Conservation (phyloP, 2,329 filamentous ascomycete genomes). For the Colletotrichum tropicale region DNA sequence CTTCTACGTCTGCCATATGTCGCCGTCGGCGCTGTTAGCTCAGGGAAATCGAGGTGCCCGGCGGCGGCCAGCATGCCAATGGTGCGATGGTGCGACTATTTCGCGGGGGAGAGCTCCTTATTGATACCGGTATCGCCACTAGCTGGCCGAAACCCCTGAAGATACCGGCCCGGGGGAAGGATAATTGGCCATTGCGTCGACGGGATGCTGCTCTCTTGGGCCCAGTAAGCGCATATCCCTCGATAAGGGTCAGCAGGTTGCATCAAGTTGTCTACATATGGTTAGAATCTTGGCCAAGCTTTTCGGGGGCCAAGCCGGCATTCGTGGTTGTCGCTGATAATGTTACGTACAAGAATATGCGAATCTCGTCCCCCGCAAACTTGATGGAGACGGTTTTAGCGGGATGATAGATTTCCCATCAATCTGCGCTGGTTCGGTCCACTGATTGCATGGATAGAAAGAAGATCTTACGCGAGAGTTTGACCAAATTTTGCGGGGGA, state of each 20-base stretch:
- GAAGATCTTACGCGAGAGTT: constrained; percentile 17
- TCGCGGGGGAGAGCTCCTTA: background rate
- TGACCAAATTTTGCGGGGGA: constrained; percentile 4
- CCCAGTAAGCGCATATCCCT: background rate
- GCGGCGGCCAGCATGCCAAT: background rate
- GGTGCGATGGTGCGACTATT: background rate
- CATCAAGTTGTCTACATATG: background rate
- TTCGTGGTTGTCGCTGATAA: background rate
- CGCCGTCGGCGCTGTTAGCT: background rate
- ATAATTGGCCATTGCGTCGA: background rate
- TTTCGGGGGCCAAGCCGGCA: background rate
- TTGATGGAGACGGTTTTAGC: background rate
- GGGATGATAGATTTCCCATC: background rate
- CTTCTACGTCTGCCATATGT: background rate
- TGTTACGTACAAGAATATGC: background rate
- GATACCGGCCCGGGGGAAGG: background rate
- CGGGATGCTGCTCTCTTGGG: background rate
- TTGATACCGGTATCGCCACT: background rate
- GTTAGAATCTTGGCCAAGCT: background rate
- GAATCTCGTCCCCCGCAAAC: background rate
- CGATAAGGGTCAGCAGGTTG: background rate
- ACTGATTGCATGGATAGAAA: background rate
- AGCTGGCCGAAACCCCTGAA: background rate
- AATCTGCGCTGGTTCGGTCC: background rate
- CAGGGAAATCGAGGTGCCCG: background rate